Evolutionary conservation across 768 basidiomycete species (phyloP).

Genomic region (Grammothele lineata): DNA sequence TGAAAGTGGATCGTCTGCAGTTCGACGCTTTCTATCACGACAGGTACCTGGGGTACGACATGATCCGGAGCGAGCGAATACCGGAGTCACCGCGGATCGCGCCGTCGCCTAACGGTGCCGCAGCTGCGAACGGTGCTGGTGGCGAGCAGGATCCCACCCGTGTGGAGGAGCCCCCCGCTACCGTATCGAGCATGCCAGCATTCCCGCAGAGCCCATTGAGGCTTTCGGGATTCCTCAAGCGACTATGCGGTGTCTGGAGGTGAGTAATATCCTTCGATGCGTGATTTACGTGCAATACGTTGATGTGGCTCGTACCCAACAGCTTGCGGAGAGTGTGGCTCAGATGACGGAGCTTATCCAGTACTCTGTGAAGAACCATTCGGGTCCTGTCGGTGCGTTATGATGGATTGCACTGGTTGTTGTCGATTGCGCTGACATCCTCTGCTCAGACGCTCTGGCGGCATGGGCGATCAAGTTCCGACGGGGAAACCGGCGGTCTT

Average conservation of each 20-base stretch:
- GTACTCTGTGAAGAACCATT: slow-evolving; percentile 47
- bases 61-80: slow-evolving; percentile 48
- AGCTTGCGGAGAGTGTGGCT: slow-evolving; percentile 79
- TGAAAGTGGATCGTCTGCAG: slow-evolving; percentile 69
- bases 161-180: slow-evolving; percentile 61
- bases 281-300: too few relatives aligned
- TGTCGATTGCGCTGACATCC: too few relatives aligned
- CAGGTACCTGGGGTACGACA: slow-evolving; percentile 67
- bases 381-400: slow-evolving; percentile 66
- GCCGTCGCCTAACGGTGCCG: slow-evolving; percentile 4
- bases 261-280: too few relatives aligned
- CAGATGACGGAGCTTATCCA: slow-evolving; percentile 77
- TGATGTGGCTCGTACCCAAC: too few relatives aligned
- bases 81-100: slow-evolving; percentile 35
- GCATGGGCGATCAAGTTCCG: too few relatives aligned
- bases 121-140: slow-evolving; percentile 8
- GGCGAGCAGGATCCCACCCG: slow-evolving; percentile 59
- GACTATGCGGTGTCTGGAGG: slow-evolving; percentile 86
- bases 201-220: slow-evolving; percentile 82
- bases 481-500: too few relatives aligned
- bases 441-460: too few relatives aligned
- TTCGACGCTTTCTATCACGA: slow-evolving; percentile 74
- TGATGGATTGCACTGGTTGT: too few relatives aligned
- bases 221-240: slow-evolving; percentile 87
- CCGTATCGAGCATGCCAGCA: slow-evolving; percentile 54